Evolutionary conservation across 2,329 filamentous ascomycete species (phyloP).

Genomic region (Fusarium equiseti): DNA sequence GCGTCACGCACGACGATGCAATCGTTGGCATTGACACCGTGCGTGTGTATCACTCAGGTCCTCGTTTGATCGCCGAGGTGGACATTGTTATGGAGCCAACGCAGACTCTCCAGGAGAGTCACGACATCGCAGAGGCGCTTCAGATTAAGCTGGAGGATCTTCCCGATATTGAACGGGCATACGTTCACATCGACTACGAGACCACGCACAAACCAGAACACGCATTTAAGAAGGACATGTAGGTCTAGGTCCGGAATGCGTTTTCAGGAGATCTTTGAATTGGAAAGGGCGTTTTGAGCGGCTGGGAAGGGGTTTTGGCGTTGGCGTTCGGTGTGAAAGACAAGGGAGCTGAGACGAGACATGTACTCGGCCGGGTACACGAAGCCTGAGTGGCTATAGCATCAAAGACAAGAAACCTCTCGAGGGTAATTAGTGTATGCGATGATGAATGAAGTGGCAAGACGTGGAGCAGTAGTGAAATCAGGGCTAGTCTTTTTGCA

Average conservation of each 20-base stretch:
- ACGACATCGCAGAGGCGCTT: conserved; percentile 93
- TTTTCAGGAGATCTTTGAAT: conserved; percentile 12
- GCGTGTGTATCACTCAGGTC: conserved; percentile 89
- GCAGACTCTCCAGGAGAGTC: conserved; percentile 79
- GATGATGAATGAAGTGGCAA: background rate
- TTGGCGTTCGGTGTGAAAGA: conserved; percentile 9
- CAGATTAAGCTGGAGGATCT: conserved; percentile 94
- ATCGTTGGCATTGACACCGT: conserved; percentile 95
- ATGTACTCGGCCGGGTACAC: conserved; percentile 6
- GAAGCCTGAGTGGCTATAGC: background rate
- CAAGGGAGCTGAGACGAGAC: conserved; percentile 32
- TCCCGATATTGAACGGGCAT: conserved; percentile 91
- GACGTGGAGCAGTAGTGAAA: background rate
- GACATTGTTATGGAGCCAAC: conserved; percentile 92
- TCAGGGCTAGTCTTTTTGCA: conserved; percentile 5
- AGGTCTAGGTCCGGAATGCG: conserved; percentile 24
- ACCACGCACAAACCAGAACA: conserved; percentile 95
- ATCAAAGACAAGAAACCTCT: conserved; percentile 12
- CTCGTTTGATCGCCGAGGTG: conserved; percentile 92
- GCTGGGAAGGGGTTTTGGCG: conserved; percentile 7
- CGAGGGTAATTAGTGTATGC: background rate
- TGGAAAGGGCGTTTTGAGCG: conserved; percentile 16
- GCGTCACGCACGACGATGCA: conserved; percentile 87
- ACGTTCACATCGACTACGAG: conserved; percentile 98
- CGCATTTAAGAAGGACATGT: conserved; percentile 71